Evolutionary conservation across 2,329 filamentous ascomycete species (phyloP), one percentile per base, ranked within the genome.

Genomic region (Orbilia quercus): DNA sequence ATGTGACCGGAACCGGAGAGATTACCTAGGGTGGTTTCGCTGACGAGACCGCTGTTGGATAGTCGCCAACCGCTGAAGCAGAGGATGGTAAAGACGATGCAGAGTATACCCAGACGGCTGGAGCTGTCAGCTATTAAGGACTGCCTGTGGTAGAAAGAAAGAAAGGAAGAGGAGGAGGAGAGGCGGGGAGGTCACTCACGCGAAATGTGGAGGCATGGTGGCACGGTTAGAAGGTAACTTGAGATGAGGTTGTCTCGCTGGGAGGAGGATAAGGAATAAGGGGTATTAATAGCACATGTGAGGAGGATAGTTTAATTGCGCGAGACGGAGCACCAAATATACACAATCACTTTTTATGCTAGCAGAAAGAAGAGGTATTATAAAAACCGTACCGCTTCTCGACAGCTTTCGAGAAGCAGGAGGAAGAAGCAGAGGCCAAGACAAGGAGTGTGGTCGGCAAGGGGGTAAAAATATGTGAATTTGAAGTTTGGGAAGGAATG

Each of bases 41-140:
- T n/a, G 25, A 65, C 59, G 55, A 44, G 48, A 20, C 59, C 59
- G 58, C 23, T 22, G 40, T 53, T 23, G 38, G 67, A 65, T 44
- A 65, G 51, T 4, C 67, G 67, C 67, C 67, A 72, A 40, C 36
- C 53, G 59, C 50, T 72, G 47, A 72, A 65, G 53, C 67, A 65
- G 44, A 72, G 36, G 47, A 72, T 23, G 47, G 64, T 38, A 53
- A 58, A 53, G 42, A 72, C 6, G 38, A 48, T 18, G 34, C 38
- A 23, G 3, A 72, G 45, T 47, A 72, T 60, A 51, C 58, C 67
- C 11, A 72, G 53, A 4, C 67, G 67, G 38, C 67, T 11, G 31
- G 23, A 38, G 23, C 42, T 28, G 28, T 42, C 42, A 38, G 53
- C 22, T 16, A 23, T 31, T 5, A 31, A 9, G 28, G 5, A 31